phyloP scores from a whole-genome alignment of 2,329 filamentous ascomycete genomes.

The Ophiostoma pallidulum region DNA sequence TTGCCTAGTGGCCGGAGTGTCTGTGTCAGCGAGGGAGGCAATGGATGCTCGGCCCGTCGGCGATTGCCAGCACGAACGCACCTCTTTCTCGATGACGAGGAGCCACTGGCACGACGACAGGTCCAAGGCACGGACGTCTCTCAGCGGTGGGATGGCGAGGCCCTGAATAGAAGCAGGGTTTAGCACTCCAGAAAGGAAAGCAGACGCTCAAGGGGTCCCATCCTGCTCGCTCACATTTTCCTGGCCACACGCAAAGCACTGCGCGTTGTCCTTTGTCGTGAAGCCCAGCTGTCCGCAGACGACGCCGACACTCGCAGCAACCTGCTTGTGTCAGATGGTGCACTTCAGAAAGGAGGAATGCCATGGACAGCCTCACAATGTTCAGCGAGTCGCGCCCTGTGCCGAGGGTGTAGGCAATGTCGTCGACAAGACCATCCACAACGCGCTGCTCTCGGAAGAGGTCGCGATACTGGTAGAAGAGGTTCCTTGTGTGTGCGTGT shows the following conservation, averaged over 20 bases:
- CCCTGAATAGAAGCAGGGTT: conserved; percentile 45
- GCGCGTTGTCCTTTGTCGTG: conserved; percentile 22
- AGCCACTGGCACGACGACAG: conserved; percentile 50
- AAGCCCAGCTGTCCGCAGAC: conserved; percentile 49
- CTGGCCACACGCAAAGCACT: background rate
- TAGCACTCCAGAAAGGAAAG: too few relatives aligned
- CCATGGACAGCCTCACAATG: conserved; percentile 41
- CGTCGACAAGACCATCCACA: conserved; percentile 65
- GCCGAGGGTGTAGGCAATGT: conserved; percentile 60
- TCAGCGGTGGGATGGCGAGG: conserved; percentile 47
- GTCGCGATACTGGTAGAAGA: conserved; percentile 68
- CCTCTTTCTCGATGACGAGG: conserved; percentile 73
- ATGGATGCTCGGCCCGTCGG: too few relatives aligned
- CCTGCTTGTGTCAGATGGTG: conserved; percentile 31
- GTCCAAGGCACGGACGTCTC: conserved; percentile 40
- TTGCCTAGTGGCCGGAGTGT: conserved; percentile 53
- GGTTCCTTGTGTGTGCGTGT: conserved; percentile 46
- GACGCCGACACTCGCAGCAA: conserved; percentile 65
- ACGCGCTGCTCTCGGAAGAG: conserved; percentile 60
- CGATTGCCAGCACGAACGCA: too few relatives aligned
- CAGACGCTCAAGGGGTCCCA: too few relatives aligned
- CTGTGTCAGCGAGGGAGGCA: too few relatives aligned
- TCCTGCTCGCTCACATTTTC: conserved; percentile 13
- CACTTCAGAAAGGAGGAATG: too few relatives aligned
- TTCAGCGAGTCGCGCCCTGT: conserved; percentile 57